Evolutionary conservation across 192 early-diverging fungal species (phyloP).

Genomic region (Pilobolus umbonatus): DNA sequence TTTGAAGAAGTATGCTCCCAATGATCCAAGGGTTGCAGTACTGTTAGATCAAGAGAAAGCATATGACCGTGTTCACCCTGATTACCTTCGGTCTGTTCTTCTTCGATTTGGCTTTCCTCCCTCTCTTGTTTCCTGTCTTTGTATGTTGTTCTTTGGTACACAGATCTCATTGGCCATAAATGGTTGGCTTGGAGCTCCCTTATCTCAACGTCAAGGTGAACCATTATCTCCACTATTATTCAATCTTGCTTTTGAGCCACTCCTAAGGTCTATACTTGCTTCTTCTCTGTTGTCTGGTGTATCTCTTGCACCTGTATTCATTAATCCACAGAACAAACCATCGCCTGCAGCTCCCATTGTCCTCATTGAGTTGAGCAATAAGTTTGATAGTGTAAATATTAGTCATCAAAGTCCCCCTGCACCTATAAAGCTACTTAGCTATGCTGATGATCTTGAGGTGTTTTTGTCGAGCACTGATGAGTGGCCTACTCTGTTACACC

Average conservation of each 20-base stretch:
- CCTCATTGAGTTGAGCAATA: too few species aligned
- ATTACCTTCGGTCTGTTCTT: slow-evolving; percentile 7
- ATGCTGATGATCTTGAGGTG: too few species aligned
- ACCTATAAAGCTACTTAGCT: too few species aligned
- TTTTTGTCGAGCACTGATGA: too few species aligned
- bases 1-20: neutral
- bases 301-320: too few species aligned
- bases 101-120: slow-evolving; percentile 3
- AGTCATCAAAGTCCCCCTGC: too few species aligned
- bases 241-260: slow-evolving; percentile 20
- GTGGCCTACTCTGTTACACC: too few species aligned
- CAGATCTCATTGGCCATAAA: slow-evolving; percentile 23
- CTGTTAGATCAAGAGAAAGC: slow-evolving; percentile 29
- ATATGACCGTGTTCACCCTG: slow-evolving; percentile 27
- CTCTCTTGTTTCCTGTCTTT: neutral
- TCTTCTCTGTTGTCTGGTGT: too few species aligned
- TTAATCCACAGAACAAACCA: too few species aligned
- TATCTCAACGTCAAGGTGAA: slow-evolving; percentile 34
- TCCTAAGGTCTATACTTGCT: slow-evolving; percentile 10
- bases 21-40: too few species aligned
- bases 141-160: slow-evolving; percentile 6
- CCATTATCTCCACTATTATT: slow-evolving; percentile 25
- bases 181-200: neutral
- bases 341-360: too few species aligned
- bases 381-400: too few species aligned